phyloP scores from a whole-genome alignment of 2,329 filamentous ascomycete genomes.

The Sporothrix brunneoviolacea region DNA sequence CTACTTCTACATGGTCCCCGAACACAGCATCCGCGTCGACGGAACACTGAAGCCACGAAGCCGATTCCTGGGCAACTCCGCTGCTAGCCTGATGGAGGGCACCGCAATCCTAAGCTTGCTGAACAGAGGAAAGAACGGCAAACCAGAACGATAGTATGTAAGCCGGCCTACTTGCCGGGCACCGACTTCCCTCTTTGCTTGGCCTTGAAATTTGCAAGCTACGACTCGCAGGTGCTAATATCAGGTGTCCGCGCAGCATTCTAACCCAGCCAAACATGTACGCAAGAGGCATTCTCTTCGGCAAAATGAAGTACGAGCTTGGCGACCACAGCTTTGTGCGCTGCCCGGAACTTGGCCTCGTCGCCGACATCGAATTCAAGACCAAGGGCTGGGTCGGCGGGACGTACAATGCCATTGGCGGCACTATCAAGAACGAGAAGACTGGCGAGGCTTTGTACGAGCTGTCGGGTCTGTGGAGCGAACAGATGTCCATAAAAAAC shows the following conservation, averaged over 20 bases:
- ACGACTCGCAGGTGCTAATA: no score
- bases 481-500: conserved; percentile 89
- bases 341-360: conserved; percentile 80
- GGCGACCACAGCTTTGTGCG: conserved; percentile 91
- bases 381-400: conserved; percentile 96
- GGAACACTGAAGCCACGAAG: conserved; percentile 91
- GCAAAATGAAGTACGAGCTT: conserved; percentile 99
- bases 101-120: conserved; percentile 78
- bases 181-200: no score
- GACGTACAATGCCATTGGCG: conserved; percentile 93
- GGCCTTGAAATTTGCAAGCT: no score
- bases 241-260: no score
- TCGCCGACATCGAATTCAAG: conserved; percentile 95
- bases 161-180: no score
- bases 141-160: conserved; percentile 80
- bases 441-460: conserved; percentile 86
- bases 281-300: conserved; percentile 89
- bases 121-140: conserved; percentile 63
- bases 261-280: conserved; percentile 99
- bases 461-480: conserved; percentile 86
- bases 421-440: conserved; percentile 79
- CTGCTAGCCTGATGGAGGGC: conserved; percentile 96
- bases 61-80: conserved; percentile 93
- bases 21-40: conserved; percentile 90
- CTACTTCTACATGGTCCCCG: conserved; percentile 97